A percentile compares a stretch with the other conserved stretches of the same genome.
Conservation (phyloP, 495 filamentous ascomycete genomes). For the Chaetomium fimeti region DNA sequence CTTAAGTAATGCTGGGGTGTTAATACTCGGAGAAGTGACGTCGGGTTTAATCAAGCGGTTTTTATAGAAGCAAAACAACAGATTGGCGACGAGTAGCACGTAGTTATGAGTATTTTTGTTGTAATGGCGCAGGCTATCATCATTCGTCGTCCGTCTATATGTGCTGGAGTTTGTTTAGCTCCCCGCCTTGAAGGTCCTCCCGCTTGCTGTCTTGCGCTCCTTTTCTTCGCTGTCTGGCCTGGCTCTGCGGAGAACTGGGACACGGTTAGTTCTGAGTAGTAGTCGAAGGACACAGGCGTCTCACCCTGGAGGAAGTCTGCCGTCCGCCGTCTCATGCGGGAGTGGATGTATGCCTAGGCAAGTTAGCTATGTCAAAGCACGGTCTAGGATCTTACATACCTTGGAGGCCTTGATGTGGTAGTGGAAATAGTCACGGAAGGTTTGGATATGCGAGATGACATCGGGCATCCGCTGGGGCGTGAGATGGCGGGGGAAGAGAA, state of each 20-base stretch:
- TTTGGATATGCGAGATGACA: conserved; percentile 98
- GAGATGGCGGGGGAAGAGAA: conserved; percentile 93
- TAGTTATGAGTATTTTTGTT: background rate
- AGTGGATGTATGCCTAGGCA: conserved; percentile 88
- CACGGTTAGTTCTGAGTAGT: conserved; percentile 6
- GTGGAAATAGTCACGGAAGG: conserved; percentile 99
- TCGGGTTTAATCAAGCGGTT: background rate
- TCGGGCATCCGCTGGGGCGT: conserved; percentile 85
- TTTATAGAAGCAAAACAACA: background rate
- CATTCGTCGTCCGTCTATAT: conserved; percentile 11
- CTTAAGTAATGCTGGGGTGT: too few species aligned
- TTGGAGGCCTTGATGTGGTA: conserved; percentile 99
- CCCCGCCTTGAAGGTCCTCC: conserved; percentile 77
- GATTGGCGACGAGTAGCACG: background rate
- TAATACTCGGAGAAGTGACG: too few species aligned
- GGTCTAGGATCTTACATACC: conserved; percentile 4
- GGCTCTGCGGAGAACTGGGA: conserved; percentile 79
- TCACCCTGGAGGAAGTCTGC: conserved; percentile 95
- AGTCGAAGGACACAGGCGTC: background rate
- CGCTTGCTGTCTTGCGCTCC: conserved; percentile 96
- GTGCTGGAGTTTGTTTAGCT: conserved; percentile 17
- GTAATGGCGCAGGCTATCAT: conserved; percentile 15
- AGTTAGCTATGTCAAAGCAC: background rate
- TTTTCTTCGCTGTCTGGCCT: conserved; percentile 94
- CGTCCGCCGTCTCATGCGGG: conserved; percentile 91